Base-by-base conservation (phyloP, 208 protist species). In the Tritrichomonas foetus region DNA sequence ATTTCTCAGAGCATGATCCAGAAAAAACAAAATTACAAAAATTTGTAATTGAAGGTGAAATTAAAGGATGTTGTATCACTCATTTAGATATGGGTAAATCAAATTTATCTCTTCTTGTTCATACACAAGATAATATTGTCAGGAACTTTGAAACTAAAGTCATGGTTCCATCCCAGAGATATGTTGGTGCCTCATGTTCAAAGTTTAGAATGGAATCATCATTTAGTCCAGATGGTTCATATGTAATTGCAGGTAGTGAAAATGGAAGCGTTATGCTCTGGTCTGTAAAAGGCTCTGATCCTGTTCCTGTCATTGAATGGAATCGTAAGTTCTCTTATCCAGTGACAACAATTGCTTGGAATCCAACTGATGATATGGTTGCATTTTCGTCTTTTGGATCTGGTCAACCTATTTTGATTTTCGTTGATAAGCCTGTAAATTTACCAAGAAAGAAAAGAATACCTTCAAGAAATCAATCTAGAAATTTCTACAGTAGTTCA, bases 61-160 rank as follows among this genome's bases (percentile, higher is more conserved):
- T 78, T 44, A 44, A 36, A 78, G 33, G 25, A 44, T 36, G 27
- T 44, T 25, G 14, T 13, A 78, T 78, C 44, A 78, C 69, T 47
- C 69, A 78, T 78, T 20, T 78, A 27, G 27, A 36, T n/a, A 78
- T 78, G 69, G 69, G 36, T n/a, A 44, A 22, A 44, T 78, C 69
- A 20, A 36, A 36, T 25, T 44, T 44, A 47, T 78, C 69, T n/a
- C 20, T 78, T 2, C 69, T 78, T 78, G 69, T 78, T 47, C 69
- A 78, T 78, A 78, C 69, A 47, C 27, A 25, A 20, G 69, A 78
- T 78, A 78, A 44, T 33, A 47, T 78, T 9, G 36, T 78, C 25
- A 39, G 69, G 3, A 78, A n/a, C 20, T 78, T 78, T 78, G 69
- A 78, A 78, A 78, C 69, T 47, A 78, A 78, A 44, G 69, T 78